These are phyloP conservation scores for Fusarium sp. DNA, from an alignment of 2,329 filamentous ascomycete genomes.

Conservation along the genomic window DNA sequence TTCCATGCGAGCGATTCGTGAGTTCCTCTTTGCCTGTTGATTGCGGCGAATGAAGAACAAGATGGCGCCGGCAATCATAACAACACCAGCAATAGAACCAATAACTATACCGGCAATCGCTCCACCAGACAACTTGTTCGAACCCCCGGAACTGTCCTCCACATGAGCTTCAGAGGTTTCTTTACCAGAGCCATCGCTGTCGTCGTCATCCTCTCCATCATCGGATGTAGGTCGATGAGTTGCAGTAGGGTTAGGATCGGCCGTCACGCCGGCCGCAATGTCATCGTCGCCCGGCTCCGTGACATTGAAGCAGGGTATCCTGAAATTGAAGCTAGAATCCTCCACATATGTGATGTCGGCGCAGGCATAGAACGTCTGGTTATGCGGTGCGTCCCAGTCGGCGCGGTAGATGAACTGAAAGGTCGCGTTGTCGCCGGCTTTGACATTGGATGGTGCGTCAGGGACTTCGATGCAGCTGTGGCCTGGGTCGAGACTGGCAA, in stretches of 20 bases:
- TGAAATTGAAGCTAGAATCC: conserved; percentile 48
- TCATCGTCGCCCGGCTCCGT: conserved; percentile 49
- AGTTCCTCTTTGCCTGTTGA: conserved; percentile 24
- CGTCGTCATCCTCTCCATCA: not conserved
- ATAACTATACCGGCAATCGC: conserved; percentile 81
- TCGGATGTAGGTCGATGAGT: conserved; percentile 17
- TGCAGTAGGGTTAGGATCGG: conserved; percentile 18
- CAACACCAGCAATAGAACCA: conserved; percentile 72
- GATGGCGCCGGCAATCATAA: conserved; percentile 68
- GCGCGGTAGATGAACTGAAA: conserved; percentile 61
- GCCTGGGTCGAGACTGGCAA: conserved; percentile 56
- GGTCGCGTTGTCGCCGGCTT: conserved; percentile 59
- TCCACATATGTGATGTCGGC: conserved; percentile 60
- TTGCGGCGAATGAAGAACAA: conserved; percentile 63
- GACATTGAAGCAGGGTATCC: conserved; percentile 58
- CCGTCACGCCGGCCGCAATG: conserved; percentile 29
- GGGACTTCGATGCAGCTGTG: conserved; percentile 58
- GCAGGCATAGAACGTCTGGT: conserved; percentile 62
- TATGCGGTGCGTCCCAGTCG: conserved; percentile 55
- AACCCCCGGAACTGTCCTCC: conserved; percentile 46
- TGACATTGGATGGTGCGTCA: conserved; percentile 49
- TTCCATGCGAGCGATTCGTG: conserved; percentile 33
- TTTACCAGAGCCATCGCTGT: not conserved
- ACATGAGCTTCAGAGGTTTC: conserved; percentile 20
- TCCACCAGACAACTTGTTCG: conserved; percentile 75